Percentiles rank a stretch among this genome's conserved stretches.
Evolutionary conservation across 73 alveolate species (phyloP).

Genomic region (Paraurostyla sp.): DNA sequence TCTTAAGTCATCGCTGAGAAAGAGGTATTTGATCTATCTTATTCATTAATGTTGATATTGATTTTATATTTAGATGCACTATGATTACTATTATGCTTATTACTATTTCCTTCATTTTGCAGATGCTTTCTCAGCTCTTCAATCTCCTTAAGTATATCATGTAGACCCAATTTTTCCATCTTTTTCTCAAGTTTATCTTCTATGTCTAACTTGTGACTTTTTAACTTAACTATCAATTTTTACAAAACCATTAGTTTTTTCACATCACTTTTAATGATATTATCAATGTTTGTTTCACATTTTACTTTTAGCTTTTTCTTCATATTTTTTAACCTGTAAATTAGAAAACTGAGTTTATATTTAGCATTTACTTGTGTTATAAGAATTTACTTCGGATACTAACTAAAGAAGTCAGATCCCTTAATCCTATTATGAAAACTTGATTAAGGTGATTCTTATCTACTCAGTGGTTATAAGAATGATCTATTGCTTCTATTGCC

Average conservation of each 20-base stretch:
- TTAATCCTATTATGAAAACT: neutral
- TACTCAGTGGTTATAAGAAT: too few species aligned
- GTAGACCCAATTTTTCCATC: neutral
- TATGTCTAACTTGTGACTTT: neutral
- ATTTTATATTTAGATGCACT: too few species aligned
- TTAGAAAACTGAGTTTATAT: neutral
- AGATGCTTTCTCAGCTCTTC: neutral
- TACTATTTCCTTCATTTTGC: neutral
- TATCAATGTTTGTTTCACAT: neutral
- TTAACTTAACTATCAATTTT: neutral
- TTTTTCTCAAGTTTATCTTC: slow-evolving; percentile 10
- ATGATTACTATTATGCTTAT: too few species aligned
- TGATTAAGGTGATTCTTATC: too few species aligned
- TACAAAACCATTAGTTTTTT: neutral
- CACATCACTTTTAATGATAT: neutral
- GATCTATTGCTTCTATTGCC: too few species aligned
- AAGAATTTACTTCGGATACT: neutral
- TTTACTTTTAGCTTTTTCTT: slow-evolving; percentile 14
- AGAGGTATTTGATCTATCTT: neutral
- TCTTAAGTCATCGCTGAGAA: neutral
- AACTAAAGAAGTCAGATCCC: neutral
- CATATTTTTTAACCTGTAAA: slow-evolving; percentile 22
- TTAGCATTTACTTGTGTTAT: neutral
- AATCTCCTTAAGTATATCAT: neutral
- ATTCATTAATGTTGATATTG: neutral